phyloP scores from a whole-genome alignment of 805 yeast species.

The Cyberlindnera saturnus region DNA sequence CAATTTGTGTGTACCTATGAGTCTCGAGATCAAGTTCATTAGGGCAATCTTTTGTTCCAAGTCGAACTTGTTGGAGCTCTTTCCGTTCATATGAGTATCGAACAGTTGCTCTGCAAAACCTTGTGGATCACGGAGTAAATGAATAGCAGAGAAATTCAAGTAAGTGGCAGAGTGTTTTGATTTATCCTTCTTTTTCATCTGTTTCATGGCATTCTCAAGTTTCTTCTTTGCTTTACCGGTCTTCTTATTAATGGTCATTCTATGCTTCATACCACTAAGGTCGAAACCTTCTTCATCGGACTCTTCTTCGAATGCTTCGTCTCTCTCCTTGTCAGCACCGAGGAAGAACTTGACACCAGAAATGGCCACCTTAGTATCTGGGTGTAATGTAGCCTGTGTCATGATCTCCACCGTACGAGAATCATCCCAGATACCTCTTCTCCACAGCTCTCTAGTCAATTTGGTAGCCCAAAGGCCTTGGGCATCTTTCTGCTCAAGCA shows the following conservation, averaged over 20 bases:
- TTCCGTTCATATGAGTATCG: slow-evolving; percentile 62
- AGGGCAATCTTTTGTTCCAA: slow-evolving; percentile 86
- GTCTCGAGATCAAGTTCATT: slow-evolving; percentile 80
- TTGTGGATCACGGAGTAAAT: slow-evolving; percentile 92
- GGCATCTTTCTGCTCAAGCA: slow-evolving; percentile 71
- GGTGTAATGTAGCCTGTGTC: slow-evolving; percentile 91
- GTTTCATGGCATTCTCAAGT: slow-evolving; percentile 66
- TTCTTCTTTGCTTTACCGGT: slow-evolving; percentile 74
- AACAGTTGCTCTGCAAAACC: slow-evolving; percentile 90
- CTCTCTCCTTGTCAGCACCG: slow-evolving; percentile 93
- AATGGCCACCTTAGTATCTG: slow-evolving; percentile 76
- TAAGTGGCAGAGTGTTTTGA: slow-evolving; percentile 57
- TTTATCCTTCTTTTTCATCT: slow-evolving; percentile 57
- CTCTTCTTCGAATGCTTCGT: slow-evolving; percentile 71
- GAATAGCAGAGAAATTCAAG: slow-evolving; percentile 91
- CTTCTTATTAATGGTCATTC: slow-evolving; percentile 78
- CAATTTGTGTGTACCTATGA: slow-evolving; percentile 92
- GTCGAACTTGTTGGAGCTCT: slow-evolving; percentile 62
- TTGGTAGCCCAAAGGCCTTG: slow-evolving; percentile 96
- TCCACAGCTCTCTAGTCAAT: slow-evolving; percentile 91
- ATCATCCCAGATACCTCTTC: slow-evolving; percentile 98
- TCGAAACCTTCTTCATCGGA: slow-evolving; percentile 69
- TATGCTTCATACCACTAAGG: slow-evolving; percentile 68
- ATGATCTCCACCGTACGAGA: slow-evolving; percentile 94
- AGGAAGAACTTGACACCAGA: slow-evolving; percentile 89